Conservation (phyloP, 2,329 filamentous ascomycete species). For the Exophiala xenobiotica region DNA sequence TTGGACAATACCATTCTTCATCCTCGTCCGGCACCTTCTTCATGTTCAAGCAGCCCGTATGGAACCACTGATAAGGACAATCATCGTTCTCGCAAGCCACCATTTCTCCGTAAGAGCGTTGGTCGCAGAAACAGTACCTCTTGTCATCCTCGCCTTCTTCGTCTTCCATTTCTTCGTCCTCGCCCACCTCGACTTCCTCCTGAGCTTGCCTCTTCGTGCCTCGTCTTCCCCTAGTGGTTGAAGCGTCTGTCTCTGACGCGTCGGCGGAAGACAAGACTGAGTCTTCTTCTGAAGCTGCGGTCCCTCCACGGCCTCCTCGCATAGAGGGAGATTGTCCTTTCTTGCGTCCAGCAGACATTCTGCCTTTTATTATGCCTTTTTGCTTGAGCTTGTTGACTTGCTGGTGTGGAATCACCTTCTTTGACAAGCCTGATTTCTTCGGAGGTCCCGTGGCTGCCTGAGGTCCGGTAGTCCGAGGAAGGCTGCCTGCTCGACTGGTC, state of each 20-base stretch:
- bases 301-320: slow-evolving; percentile 38
- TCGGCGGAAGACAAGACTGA: slow-evolving; percentile 54
- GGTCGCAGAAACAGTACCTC: slow-evolving; percentile 65
- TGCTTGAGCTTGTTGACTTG: slow-evolving; percentile 34
- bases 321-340: slow-evolving; percentile 43
- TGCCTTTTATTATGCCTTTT: slow-evolving; percentile 40
- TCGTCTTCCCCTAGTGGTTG: slow-evolving; percentile 25
- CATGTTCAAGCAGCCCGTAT: slow-evolving; percentile 63
- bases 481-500: slow-evolving; percentile 58
- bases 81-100: slow-evolving; percentile 66
- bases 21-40: slow-evolving; percentile 58
- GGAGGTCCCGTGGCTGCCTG: slow-evolving; percentile 43
- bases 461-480: slow-evolving; percentile 43
- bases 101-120: slow-evolving; percentile 66
- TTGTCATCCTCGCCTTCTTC: slow-evolving; percentile 59
- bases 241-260: slow-evolving; percentile 46
- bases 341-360: slow-evolving; percentile 44
- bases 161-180: slow-evolving; percentile 50
- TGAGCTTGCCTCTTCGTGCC: slow-evolving; percentile 24
- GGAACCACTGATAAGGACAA: slow-evolving; percentile 67
- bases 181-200: slow-evolving; percentile 40
- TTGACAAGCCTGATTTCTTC: slow-evolving; percentile 57
- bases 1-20: slow-evolving; percentile 58
- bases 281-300: slow-evolving; percentile 44
- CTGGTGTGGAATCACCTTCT: slow-evolving; percentile 38